Conservation (phyloP, 2,329 filamentous ascomycete genomes). For the Calonectria honghensis region DNA sequence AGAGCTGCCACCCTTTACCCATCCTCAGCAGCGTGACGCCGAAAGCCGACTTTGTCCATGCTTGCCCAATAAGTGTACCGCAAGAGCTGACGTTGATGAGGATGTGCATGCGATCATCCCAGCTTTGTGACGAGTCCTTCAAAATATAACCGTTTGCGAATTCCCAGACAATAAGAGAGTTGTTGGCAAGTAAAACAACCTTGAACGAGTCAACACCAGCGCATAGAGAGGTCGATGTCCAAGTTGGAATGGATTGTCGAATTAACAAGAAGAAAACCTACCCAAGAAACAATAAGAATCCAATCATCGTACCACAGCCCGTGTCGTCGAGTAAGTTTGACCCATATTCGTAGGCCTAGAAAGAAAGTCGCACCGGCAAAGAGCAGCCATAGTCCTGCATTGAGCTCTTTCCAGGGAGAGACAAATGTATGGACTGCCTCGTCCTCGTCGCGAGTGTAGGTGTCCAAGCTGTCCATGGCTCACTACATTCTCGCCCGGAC, state of each 20-base stretch:
- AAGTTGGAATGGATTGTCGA: too few relatives aligned
- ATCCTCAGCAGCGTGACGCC: constrained; percentile 63
- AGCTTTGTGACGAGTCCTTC: constrained; percentile 60
- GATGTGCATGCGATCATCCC: constrained; percentile 72
- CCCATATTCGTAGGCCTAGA: constrained; percentile 58
- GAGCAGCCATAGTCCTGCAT: constrained; percentile 59
- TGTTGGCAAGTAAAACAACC: constrained; percentile 66
- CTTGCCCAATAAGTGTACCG: constrained; percentile 61
- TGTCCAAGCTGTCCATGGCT: constrained; percentile 44
- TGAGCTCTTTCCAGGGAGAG: constrained; percentile 56
- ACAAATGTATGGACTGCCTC: constrained; percentile 53
- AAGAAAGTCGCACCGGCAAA: constrained; percentile 58
- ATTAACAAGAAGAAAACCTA: constrained; percentile 48
- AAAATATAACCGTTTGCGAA: constrained; percentile 70
- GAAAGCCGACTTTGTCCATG: constrained; percentile 62
- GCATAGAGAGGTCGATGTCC: background rate
- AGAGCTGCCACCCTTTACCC: constrained; percentile 65
- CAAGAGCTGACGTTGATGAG: constrained; percentile 67
- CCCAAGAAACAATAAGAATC: constrained; percentile 61
- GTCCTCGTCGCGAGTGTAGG: constrained; percentile 51
- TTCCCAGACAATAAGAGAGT: constrained; percentile 66
- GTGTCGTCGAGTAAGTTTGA: constrained; percentile 60
- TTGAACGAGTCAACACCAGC: constrained; percentile 42
- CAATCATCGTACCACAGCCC: constrained; percentile 64
- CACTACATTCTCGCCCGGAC: constrained; percentile 37